Evolutionary conservation across 345 rosid genomes (phyloP).

Genomic region (Bretschneidera sinensis): DNA sequence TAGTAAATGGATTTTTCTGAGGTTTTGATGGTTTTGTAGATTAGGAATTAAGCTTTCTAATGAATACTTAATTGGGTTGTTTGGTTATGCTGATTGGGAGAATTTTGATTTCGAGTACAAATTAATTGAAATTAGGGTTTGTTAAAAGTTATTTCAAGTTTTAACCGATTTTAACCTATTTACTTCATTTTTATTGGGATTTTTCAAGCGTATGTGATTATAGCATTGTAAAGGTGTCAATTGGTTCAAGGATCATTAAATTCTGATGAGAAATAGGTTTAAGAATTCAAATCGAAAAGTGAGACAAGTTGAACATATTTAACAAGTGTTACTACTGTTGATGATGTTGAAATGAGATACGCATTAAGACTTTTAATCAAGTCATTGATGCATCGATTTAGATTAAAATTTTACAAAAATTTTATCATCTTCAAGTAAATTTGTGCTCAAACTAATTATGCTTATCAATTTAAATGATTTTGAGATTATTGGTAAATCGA

Average conservation of each 20-base stretch:
- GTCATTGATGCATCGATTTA: too few relatives aligned
- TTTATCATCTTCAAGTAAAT: too few relatives aligned
- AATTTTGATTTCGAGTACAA: slow-evolving; percentile 18
- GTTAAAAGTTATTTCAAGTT: slow-evolving; percentile 9
- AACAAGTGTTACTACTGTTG: too few relatives aligned
- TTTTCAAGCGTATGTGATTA: not conserved
- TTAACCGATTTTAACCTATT: not conserved
- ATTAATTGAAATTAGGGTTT: slow-evolving; percentile 36
- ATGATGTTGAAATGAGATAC: too few relatives aligned
- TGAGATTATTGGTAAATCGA: too few relatives aligned
- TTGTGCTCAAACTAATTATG: too few relatives aligned
- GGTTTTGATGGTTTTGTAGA: too few relatives aligned
- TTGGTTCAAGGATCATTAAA: slow-evolving; percentile 8
- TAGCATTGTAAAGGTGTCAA: not conserved
- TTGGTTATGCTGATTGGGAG: slow-evolving; percentile 6
- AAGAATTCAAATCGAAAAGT: not conserved
- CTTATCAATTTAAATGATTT: too few relatives aligned
- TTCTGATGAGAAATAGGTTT: not conserved
- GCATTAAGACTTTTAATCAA: too few relatives aligned
- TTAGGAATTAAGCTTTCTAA: slow-evolving; percentile 31
- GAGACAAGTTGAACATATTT: slow-evolving; percentile 11
- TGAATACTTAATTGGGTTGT: not conserved
- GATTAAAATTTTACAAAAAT: too few relatives aligned
- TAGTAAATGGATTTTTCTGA: slow-evolving; percentile 14
- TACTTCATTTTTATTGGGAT: not conserved